Evolutionary conservation across 257 asterid genomes (phyloP), one percentile per base, ranked within the genome.

Genomic region (Buddleja alternifolia): DNA sequence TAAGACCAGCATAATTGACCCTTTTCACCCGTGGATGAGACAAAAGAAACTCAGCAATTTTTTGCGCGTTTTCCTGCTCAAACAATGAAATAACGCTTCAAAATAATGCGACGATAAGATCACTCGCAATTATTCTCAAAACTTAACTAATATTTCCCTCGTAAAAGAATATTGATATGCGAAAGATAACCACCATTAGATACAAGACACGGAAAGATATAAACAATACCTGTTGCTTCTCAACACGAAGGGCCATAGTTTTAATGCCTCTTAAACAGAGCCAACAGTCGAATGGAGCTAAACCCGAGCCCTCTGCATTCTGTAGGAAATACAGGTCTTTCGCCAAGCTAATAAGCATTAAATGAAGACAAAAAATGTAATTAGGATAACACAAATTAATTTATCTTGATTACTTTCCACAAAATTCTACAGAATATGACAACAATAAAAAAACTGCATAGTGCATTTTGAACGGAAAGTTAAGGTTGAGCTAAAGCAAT

Each of bases 211-310:
- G 36, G n/a, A 54, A 58, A 66, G 45, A 55, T 32, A 10, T 34
- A 39, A 59, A 25, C 7, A 36, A 50, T 17, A 86, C 97, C 92
- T 93, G 94, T 71, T 90, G 98, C 84, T 90, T 93, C 80, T 88
- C 94, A 42, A 93, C 89, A 32, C 98, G 94, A 48, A 84, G 75
- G 15, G 87, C 89, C 98, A 90, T 90, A 37, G 97, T 90, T 80
- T 90, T 86, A 70, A 86, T 84, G 79, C 97, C 95, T 83, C 97
- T 81, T 80, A 93, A 79, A 81, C 96, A 88, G n/a, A 93, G 86
- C 96, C 98, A 93, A 68, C 98, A 93, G 81, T 90, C 97, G 48
- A 93, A 93, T 61, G 98, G 97, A 69, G 97, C 92, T 80, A 90
- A 82, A 25, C 97, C 95, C 5, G 98, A 76, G 58, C 97, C 97